Conservation (phyloP, 306 rosid genomes). For the Parietaria judaica region DNA sequence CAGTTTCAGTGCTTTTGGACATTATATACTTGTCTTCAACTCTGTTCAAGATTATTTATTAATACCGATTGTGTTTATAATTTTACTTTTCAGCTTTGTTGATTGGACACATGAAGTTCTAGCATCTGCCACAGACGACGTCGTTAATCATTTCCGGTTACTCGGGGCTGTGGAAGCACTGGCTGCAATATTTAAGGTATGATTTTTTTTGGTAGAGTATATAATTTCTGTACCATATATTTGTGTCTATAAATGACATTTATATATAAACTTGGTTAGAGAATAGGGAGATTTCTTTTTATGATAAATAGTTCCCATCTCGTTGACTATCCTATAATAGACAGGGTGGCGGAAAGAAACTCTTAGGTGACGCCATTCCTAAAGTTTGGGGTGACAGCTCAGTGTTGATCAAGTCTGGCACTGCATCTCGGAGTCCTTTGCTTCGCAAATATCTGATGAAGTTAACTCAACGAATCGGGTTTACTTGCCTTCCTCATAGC, state of each 20-base stretch:
- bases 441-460: conserved; percentile 85
- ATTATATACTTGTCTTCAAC: neutral
- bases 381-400: conserved; percentile 72
- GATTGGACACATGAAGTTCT: conserved; percentile 80
- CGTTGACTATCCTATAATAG: conserved; percentile 18
- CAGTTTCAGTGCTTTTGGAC: neutral
- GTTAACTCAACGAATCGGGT: conserved; percentile 82
- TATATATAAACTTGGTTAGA: neutral
- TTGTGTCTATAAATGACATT: neutral
- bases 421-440: conserved; percentile 65
- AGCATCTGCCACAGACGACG: conserved; percentile 51
- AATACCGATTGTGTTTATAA: conserved; percentile 20
- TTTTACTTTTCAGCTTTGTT: conserved; percentile 55
- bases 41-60: conserved; percentile 1
- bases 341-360: conserved; percentile 82
- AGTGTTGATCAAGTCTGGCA: conserved; percentile 58
- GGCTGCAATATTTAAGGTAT: conserved; percentile 89
- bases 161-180: conserved; percentile 75
- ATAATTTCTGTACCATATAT: neutral
- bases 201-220: conserved; percentile 6
- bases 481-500: conserved; percentile 68
- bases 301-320: neutral
- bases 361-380: conserved; percentile 61
- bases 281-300: neutral
- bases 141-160: conserved; percentile 60